Percentiles rank a stretch among this genome's conserved stretches.
Conservation (phyloP, 2,329 filamentous ascomycete species). For the Apiospora arundinis region DNA sequence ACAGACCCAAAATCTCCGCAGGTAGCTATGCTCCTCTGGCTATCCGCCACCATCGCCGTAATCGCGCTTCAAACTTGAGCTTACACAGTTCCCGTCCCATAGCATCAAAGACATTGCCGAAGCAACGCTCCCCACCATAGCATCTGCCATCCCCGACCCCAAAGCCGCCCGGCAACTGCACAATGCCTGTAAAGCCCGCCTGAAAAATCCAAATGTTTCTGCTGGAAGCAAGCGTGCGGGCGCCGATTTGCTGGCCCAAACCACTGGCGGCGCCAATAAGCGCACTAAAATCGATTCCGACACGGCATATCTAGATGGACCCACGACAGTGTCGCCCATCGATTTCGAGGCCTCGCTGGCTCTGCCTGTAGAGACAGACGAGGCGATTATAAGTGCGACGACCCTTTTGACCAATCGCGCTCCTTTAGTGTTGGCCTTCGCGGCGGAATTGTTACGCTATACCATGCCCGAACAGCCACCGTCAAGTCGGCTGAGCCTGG, state of each 20-base stretch:
- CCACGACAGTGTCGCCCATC: slow-evolving; percentile 52
- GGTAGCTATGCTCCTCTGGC: slow-evolving; percentile 50
- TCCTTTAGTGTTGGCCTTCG: slow-evolving; percentile 82
- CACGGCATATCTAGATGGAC: slow-evolving; percentile 38
- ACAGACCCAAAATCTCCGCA: slow-evolving; percentile 60
- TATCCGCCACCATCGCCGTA: slow-evolving; percentile 11
- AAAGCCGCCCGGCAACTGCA: slow-evolving; percentile 59
- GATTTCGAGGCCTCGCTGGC: slow-evolving; percentile 68
- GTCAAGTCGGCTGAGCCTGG: slow-evolving; percentile 83
- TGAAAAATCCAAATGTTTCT: slow-evolving; percentile 46
- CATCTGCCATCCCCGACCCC: slow-evolving; percentile 53
- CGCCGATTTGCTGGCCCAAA: slow-evolving; percentile 28
- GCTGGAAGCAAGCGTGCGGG: slow-evolving; percentile 42
- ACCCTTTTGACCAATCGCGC: slow-evolving; percentile 78
- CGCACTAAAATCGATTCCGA: slow-evolving; percentile 37
- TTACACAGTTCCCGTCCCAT: not conserved
- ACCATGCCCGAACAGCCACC: slow-evolving; percentile 87
- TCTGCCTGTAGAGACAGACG: slow-evolving; percentile 63
- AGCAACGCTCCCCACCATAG: slow-evolving; percentile 50
- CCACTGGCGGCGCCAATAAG: slow-evolving; percentile 37
- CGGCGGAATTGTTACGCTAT: slow-evolving; percentile 73
- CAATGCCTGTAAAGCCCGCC: slow-evolving; percentile 59
- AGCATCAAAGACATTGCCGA: slow-evolving; percentile 64
- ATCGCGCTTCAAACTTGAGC: not conserved
- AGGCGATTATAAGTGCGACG: slow-evolving; percentile 63